Evolutionary conservation across 2,329 filamentous ascomycete genomes (phyloP), one percentile per base, ranked within the genome.

Genomic region (Venturia carpophila): DNA sequence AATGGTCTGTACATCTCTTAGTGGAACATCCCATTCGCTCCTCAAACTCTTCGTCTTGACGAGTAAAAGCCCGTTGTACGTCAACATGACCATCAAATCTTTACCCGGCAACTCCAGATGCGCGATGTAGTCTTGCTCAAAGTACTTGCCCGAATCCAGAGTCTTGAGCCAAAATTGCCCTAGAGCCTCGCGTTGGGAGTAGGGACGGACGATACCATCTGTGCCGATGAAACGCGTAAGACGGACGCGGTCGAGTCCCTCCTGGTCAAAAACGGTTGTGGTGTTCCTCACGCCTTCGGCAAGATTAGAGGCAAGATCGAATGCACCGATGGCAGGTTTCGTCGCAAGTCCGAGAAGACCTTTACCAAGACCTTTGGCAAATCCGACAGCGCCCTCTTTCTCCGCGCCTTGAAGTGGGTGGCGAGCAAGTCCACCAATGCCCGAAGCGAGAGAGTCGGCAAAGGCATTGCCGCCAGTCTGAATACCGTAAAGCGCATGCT

Each of bases 131-230:
- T 91, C 85, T 76, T 99, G 94, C 77, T 96, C 89, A 83, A 99
- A 99, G 81, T 93, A 97, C 75, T 92, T 94, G 67, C 94, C 94
- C 69, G 97, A 94, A 77, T 99, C 94, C 13, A 96, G 87, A 66
- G 96, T 96, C 82, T 99, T 99, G 69, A 99, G 87, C 95, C 94
- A 99, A 80, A 91, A 97, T 75, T 99, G 94, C 0, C 94, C 94
- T 3, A 99, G 86, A 0, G 94, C 92, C 80, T 99, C 94, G 60
- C 94, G 90, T 73, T 96, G 90, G 65, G 88, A 92, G 80, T 96
- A 99, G 0, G 94, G 92, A 3, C 93, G 88, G 42, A 99, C 92
- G 67, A 99, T 90, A 49, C 94, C 94, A 74, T 99, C 93, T 52
- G 87, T 85, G 19, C 91, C 90, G 67, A 99, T 91, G 78, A 96